phyloP scores from a whole-genome alignment of 805 yeast genomes.

The Nakazawaea anatomiae region DNA sequence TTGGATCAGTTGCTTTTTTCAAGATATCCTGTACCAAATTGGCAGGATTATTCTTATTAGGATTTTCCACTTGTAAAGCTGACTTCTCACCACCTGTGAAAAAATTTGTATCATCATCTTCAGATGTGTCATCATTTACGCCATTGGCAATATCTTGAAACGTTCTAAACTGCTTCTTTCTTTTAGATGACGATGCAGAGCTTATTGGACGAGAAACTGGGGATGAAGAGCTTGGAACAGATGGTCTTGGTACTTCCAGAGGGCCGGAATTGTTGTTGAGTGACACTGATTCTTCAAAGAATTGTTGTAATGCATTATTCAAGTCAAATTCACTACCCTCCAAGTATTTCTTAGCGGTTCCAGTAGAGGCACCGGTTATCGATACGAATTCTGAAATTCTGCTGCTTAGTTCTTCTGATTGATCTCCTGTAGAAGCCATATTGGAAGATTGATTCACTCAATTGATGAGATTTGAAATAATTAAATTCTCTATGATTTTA shows the following conservation, averaged over 20 bases:
- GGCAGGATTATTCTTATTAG: slow-evolving; percentile 35
- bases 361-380: slow-evolving; percentile 30
- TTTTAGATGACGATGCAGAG: background rate
- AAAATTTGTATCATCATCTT: slow-evolving; percentile 31
- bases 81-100: slow-evolving; percentile 69
- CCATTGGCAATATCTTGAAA: slow-evolving; percentile 27
- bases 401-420: slow-evolving; percentile 5
- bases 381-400: slow-evolving; percentile 28
- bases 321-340: slow-evolving; percentile 22
- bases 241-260: background rate
- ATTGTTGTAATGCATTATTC: slow-evolving; percentile 12
- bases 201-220: background rate
- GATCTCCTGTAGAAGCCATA: background rate
- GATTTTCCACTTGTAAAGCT: slow-evolving; percentile 75
- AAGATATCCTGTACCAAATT: slow-evolving; percentile 49
- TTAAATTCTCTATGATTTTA: no score
- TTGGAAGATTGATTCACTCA: background rate
- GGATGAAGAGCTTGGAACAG: background rate
- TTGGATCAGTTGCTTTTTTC: slow-evolving; percentile 59
- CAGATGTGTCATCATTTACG: slow-evolving; percentile 25
- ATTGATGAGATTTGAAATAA: no score
- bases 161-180: slow-evolving; percentile 18
- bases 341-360: slow-evolving; percentile 31
- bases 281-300: slow-evolving; percentile 6
- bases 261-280: background rate